Evolutionary conservation across 192 early-diverging fungal genomes (phyloP), one percentile per base, ranked within the genome.

Genomic region (Dissophora globulifera): DNA sequence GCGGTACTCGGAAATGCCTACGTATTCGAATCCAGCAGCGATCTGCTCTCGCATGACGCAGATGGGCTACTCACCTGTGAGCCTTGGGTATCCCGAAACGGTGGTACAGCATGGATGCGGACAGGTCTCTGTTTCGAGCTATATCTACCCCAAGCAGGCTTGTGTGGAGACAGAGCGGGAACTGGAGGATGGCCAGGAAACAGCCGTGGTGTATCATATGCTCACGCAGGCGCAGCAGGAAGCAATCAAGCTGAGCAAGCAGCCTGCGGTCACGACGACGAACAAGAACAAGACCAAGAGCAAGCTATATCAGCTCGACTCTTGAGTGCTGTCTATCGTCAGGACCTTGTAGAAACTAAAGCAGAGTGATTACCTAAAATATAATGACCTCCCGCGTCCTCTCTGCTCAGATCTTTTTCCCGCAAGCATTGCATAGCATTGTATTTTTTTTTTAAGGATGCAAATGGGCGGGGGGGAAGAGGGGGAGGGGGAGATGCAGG

Each of bases 71-170:
- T 61, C 72, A 6, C 72, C 72, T 31, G 26, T 76, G 15, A 76
- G 63, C 41, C 58, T 76, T 16, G 72, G 72, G 1, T 76, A 76
- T 25, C 72, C 72, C 4, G 72, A 76, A 31, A 66, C 53, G 9
- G 72, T 76, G 13, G 58, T 67, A 10, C 63, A 76, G 29, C 72
- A 76, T 32, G 72, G 72, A 13, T 54, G 63, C 32, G 72, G 72
- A 2, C 62, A 60, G 33, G 58, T 76, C 22, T 46, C 72, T 16
- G 63, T 76, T 2, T 51, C 72, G 46, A 62, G 72, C 13, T 66
- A 76, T 40, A 76, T 76, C 58, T 76, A 76, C 19, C 72, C 72
- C 1, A 76, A 76, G 30, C 72, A 76, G 38, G 72, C 72, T 10
- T 76, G 72, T 50, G 72, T 76, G 9, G 72, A 67, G 64, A 76